Percentiles rank a stretch among this genome's conserved stretches.
Evolutionary conservation across 441 rosid genomes (phyloP).

Genomic region (Jatropha multifida): DNA sequence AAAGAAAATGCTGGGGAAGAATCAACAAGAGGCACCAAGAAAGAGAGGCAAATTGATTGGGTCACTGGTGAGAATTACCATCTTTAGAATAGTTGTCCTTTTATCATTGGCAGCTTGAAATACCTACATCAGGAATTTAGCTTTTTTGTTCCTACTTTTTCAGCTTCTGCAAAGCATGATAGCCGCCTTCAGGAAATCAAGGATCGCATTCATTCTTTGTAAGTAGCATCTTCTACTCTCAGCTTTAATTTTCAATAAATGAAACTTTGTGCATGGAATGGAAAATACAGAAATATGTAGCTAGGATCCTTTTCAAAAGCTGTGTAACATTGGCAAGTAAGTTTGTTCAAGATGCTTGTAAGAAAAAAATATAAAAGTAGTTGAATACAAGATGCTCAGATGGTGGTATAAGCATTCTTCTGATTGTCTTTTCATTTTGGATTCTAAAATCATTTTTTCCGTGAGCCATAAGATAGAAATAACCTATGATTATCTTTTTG

Average conservation of each 20-base stretch:
- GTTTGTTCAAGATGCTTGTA: background rate
- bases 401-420: background rate
- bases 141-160: slow-evolving; percentile 13
- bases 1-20: slow-evolving; percentile 41
- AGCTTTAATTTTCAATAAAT: slow-evolving; percentile 10
- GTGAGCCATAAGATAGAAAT: too few species aligned
- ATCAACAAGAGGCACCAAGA: slow-evolving; percentile 33
- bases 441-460: too few species aligned
- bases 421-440: background rate
- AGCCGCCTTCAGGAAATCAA: slow-evolving; percentile 72
- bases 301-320: background rate
- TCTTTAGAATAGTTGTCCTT: background rate
- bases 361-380: background rate
- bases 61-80: slow-evolving; percentile 34
- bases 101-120: slow-evolving; percentile 3
- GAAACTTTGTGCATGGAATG: background rate
- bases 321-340: background rate
- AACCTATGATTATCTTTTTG: too few species aligned
- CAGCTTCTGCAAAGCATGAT: slow-evolving; percentile 51
- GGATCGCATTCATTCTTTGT: slow-evolving; percentile 60
- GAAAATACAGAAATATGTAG: background rate
- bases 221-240: slow-evolving; percentile 29
- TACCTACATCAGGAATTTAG: background rate
- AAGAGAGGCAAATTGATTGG: slow-evolving; percentile 33
- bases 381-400: background rate